These are phyloP conservation scores for Pseudozyma sp. DNA, from an alignment of 1,284 basidiomycete genomes.

Conservation along the genomic window DNA sequence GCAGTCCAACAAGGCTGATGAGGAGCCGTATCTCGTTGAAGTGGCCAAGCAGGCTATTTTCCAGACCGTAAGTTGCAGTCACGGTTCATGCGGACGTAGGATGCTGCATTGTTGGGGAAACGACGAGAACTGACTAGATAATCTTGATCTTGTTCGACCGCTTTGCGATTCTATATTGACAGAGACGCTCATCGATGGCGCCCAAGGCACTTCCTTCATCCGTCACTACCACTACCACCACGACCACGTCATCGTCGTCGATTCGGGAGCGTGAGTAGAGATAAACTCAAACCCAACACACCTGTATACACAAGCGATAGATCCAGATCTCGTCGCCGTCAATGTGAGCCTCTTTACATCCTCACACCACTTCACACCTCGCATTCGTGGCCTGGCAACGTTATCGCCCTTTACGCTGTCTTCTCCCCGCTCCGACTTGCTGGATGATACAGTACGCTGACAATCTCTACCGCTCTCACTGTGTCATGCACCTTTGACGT, in stretches of 20 bases:
- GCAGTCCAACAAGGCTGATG: constrained; percentile 50
- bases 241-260: neutral
- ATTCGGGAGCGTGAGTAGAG: constrained; percentile 55
- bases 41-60: constrained; percentile 63
- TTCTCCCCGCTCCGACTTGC: constrained; percentile 22
- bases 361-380: constrained; percentile 28
- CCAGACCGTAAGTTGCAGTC: constrained; percentile 41
- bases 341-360: constrained; percentile 63
- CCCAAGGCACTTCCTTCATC: constrained; percentile 39
- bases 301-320: neutral
- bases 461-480: neutral
- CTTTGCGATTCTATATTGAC: neutral
- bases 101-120: no score
- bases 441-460: neutral
- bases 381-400: no score
- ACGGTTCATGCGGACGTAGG: neutral
- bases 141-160: no score
- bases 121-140: no score
- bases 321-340: neutral
- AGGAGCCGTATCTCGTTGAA: constrained; percentile 59
- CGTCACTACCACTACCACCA: constrained; percentile 6
- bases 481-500: neutral
- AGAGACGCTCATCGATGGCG: constrained; percentile 52
- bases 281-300: constrained; percentile 13
- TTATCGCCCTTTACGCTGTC: constrained; percentile 10